Evolutionary conservation across 164 flowering plant genomes (phyloP).

Genomic region (Vitis rotundifolia): DNA sequence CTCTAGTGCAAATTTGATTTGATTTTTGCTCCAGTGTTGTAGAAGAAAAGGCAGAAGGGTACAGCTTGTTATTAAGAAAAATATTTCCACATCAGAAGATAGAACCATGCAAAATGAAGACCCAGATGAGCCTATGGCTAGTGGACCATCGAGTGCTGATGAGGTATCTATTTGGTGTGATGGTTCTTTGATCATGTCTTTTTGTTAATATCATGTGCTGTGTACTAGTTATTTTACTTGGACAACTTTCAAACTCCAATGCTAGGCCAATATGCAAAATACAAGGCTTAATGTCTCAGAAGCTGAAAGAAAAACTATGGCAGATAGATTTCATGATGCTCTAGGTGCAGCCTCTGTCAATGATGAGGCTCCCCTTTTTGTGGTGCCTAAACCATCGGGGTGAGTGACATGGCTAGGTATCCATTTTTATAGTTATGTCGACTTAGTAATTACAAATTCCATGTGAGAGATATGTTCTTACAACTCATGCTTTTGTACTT

Average conservation of each 20-base stretch:
- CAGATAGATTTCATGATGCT: conserved; percentile 68
- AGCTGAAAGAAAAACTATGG: conserved; percentile 46
- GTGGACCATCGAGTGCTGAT: conserved; percentile 52
- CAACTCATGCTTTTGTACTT: background rate
- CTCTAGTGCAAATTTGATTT: conserved; percentile 14
- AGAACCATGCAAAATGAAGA: conserved; percentile 40
- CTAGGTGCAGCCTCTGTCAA: conserved; percentile 40
- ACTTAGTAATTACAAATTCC: background rate
- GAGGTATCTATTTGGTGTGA: conserved; percentile 43
- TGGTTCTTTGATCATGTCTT: background rate
- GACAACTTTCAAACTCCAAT: conserved; percentile 1
- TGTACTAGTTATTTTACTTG: background rate
- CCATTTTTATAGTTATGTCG: too few relatives aligned
- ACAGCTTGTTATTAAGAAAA: conserved; percentile 29
- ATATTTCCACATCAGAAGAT: conserved; percentile 28
- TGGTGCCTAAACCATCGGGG: conserved; percentile 41
- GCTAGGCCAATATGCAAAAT: conserved; percentile 37
- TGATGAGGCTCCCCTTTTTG: conserved; percentile 24
- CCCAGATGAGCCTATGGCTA: conserved; percentile 42
- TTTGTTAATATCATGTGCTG: background rate
- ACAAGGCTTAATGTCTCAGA: conserved; percentile 22
- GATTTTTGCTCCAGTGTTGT: conserved; percentile 28
- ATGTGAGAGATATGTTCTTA: background rate
- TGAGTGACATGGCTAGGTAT: conserved; percentile 18
- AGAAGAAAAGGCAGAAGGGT: conserved; percentile 30